phyloP scores from a whole-genome alignment of 208 protist genomes.

The Phytomonas sp. region DNA sequence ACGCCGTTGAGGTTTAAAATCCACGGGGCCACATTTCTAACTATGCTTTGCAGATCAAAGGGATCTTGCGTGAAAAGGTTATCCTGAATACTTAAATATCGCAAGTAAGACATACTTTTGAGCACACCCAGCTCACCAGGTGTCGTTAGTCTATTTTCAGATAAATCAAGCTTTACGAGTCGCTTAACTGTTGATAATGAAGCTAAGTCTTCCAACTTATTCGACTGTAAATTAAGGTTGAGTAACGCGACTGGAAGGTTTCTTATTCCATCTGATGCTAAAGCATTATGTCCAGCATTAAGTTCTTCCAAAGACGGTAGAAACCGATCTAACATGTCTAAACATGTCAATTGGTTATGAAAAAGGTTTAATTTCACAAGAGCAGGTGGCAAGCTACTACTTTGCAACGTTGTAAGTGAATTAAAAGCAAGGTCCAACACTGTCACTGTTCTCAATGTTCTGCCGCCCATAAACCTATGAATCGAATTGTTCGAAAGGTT shows the following conservation, averaged over 20 bases:
- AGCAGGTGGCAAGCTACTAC: slow-evolving; percentile 28
- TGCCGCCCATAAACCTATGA: slow-evolving; percentile 49
- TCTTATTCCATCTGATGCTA: slow-evolving; percentile 32
- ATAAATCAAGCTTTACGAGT: slow-evolving; percentile 47
- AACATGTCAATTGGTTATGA: slow-evolving; percentile 43
- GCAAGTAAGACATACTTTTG: background rate
- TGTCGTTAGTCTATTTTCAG: slow-evolving; percentile 23
- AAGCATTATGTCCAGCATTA: slow-evolving; percentile 49
- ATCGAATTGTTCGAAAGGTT: slow-evolving; percentile 70
- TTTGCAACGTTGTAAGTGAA: slow-evolving; percentile 31
- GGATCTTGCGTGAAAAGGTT: background rate
- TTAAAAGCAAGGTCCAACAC: slow-evolving; percentile 68
- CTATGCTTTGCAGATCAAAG: slow-evolving; percentile 11
- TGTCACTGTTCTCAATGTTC: slow-evolving; percentile 30
- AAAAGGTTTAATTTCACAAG: slow-evolving; percentile 39
- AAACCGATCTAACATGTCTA: slow-evolving; percentile 24
- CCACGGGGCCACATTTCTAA: slow-evolving; percentile 33
- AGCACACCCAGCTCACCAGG: background rate
- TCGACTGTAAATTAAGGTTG: slow-evolving; percentile 30
- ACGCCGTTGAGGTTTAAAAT: slow-evolving; percentile 48
- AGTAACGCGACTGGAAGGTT: slow-evolving; percentile 30
- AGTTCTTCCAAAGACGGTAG: slow-evolving; percentile 43
- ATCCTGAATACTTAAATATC: background rate
- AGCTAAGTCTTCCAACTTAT: slow-evolving; percentile 36
- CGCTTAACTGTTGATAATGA: slow-evolving; percentile 24